Base-by-base conservation (phyloP, 1,284 basidiomycete genomes). In the Ceratobasidium sp. region DNA sequence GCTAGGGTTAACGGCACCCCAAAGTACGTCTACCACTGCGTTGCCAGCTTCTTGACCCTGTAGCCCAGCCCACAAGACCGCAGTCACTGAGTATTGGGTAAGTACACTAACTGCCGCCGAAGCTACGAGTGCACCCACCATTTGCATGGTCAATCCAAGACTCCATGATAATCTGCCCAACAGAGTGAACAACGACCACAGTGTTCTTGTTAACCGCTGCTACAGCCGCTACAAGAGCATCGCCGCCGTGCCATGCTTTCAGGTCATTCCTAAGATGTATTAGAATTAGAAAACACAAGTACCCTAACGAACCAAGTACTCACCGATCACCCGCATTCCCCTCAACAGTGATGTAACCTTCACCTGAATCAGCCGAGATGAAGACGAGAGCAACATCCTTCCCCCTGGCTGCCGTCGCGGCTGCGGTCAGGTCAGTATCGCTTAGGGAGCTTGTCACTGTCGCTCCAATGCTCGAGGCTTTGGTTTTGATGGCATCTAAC, bases 1-100 rank as follows among this genome's bases (percentile, higher is more conserved):
- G 18, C 82, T 81, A 0, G 91, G 90, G 79, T 89, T 91, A 78
- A 88, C 88, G 13, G 80, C 83, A 18, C 88, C 89, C 76, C 85
- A 90, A 3, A 90, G 82, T 38, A 90, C 82, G 76, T 91, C 89
- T 4, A 86, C 85, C 13, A 92, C 80, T 4, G 85, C 81, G 77
- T 90, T 90, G 3, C 85, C 85, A 7, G 81, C 80, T 77, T 86
- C 89, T 84, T 89, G 82, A 41, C 82, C 82, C 28, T 80, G 81
- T 41, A 77, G 61, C n/a, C 79, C 75, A 35, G 77, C 76, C 58
- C 70, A 79, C 14, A 75, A 30, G 18, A 32, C 75, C 46, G 61
- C 69, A 38, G 70, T 72, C 6, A 74, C 28, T 55, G 4, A 21
- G 1, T 26, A 38, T 62, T 50, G 11, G 18, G 14, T 71, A 4